Base-by-base conservation (phyloP, 2,329 filamentous ascomycete species). In the Aureobasidium sp. region DNA sequence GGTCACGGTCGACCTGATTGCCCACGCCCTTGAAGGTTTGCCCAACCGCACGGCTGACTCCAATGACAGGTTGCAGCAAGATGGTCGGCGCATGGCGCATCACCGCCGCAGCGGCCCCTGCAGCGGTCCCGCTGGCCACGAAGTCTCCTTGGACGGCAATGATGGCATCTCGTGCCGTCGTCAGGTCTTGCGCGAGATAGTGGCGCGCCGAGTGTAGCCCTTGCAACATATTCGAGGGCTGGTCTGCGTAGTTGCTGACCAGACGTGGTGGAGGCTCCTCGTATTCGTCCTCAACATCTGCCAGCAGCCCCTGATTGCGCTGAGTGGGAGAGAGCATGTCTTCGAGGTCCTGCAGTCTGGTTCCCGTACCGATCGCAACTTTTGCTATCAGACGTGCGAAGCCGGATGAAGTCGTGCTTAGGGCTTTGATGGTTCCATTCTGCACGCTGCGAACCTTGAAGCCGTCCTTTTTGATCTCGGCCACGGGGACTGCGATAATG, bases 311-410 rank as follows among this genome's bases (percentile, higher is more conserved):
- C 29, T 73, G 68, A 27, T 70, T 69, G 15, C 52, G 53, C 25
- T 31, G 52, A 14, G 62, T 67, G 0, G 78, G 75, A 5, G 75
- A 75, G 42, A 97, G 81, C 65, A 97, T 81, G 20, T 85, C 89
- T 74, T 99, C 95, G 0, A 92, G 91, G 20, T 89, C 89, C 71
- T 96, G 89, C 1, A 99, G 83, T 17, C 92, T 86, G n/a, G 89
- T 94, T 70, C 97, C 94, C 3, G 95, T 96, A 37, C 94, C 94
- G 55, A 97, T 90, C 0, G 93, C 93, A 56, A 97, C 80, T 74
- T 97, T 97, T 49, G 94, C 94, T 14, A 94, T 93, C 0, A 99
- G 81, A 69, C 94, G 94, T 66, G 96, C 89, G n/a, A 97, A 82
- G 71, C 97, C 94, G 0, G 89, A 95, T 2, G 92, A 92, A 0